phyloP scores from a whole-genome alignment of 176 grass and related monocot genomes.

The Areca catechu region DNA sequence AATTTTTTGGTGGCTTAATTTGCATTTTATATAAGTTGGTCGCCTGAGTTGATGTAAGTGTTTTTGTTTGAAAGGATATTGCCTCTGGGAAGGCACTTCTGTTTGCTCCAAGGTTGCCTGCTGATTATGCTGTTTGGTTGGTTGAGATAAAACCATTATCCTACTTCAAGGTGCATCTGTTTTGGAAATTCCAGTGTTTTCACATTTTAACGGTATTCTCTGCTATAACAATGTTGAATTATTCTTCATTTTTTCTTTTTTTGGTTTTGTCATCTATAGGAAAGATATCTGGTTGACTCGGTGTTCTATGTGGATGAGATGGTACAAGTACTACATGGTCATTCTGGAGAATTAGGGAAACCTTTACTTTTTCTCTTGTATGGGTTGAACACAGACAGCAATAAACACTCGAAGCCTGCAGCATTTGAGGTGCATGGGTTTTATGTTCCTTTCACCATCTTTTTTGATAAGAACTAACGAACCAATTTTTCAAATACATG shows the following conservation, averaged over 20 bases:
- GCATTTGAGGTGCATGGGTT: conserved; percentile 52
- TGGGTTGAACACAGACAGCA: conserved; percentile 74
- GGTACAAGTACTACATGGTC: conserved; percentile 39
- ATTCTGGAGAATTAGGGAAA: conserved; percentile 37
- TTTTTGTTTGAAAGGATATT: conserved; percentile 55
- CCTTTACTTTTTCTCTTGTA: conserved; percentile 73
- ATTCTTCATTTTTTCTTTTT: conserved; percentile 3
- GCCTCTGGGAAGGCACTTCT: conserved; percentile 70
- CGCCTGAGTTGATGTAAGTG: neutral
- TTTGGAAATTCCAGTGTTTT: neutral
- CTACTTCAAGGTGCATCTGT: conserved; percentile 48
- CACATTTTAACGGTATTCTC: neutral
- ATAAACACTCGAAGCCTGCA: conserved; percentile 89
- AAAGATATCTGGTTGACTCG: conserved; percentile 68
- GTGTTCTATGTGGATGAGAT: conserved; percentile 90
- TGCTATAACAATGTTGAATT: neutral
- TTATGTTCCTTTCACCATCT: neutral
- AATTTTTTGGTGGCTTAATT: too few relatives aligned
- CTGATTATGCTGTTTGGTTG: conserved; percentile 98
- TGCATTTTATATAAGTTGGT: too few relatives aligned
- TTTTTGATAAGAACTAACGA: neutral
- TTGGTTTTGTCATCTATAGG: conserved; percentile 31
- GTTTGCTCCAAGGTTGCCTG: conserved; percentile 76
- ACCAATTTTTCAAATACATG: neutral
- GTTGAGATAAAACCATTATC: conserved; percentile 74